phyloP scores from a whole-genome alignment of 164 flowering plant genomes.

The Buxus sempervirens region DNA sequence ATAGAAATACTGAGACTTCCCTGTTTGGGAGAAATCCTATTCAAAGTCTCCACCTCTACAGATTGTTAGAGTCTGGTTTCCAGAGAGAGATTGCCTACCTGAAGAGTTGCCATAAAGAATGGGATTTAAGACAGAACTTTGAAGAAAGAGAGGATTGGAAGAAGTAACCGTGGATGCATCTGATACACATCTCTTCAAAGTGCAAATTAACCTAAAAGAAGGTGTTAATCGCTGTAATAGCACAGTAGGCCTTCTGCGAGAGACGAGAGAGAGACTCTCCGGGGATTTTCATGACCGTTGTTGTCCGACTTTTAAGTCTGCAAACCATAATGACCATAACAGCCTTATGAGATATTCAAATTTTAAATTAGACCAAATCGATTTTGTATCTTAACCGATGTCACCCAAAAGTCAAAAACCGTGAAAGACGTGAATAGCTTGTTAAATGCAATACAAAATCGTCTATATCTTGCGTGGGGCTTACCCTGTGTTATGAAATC shows the following conservation, averaged over 20 bases:
- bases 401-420: too few species aligned
- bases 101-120: conserved; percentile 7
- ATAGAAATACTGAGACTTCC: conserved; percentile 18
- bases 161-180: not conserved
- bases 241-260: not conserved
- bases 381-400: too few species aligned
- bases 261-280: too few species aligned
- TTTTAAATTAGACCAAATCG: too few species aligned
- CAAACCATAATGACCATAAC: too few species aligned
- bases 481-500: too few species aligned
- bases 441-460: too few species aligned
- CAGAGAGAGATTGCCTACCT: conserved; percentile 21
- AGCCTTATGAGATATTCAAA: too few species aligned
- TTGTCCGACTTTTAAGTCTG: too few species aligned
- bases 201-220: not conserved
- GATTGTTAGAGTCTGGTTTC: conserved; percentile 19
- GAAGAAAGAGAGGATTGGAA: not conserved
- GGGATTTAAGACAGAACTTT: not conserved
- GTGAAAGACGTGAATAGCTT: too few species aligned
- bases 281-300: too few species aligned
- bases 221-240: not conserved
- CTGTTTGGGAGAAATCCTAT: conserved; percentile 24
- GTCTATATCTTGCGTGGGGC: too few species aligned
- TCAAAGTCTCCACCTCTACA: conserved; percentile 15
- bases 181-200: not conserved